Base-by-base conservation (phyloP, 2,329 filamentous ascomycete species). In the Gliomastix tumulicola region DNA sequence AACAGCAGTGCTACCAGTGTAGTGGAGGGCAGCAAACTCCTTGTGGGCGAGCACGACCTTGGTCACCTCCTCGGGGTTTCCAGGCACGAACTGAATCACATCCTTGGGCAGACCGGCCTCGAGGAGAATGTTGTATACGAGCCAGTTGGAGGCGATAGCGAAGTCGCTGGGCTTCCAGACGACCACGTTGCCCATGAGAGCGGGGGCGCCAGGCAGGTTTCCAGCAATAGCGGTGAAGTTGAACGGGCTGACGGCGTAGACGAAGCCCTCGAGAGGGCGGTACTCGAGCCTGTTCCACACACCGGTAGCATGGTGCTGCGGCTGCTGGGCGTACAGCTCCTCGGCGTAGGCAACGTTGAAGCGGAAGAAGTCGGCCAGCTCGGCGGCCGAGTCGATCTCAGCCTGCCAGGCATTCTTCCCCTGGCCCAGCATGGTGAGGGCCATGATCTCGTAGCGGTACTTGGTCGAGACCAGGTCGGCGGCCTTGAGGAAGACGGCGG, bases 351-450 rank as follows among this genome's bases (percentile, higher is more conserved):
- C 80, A 36, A 96, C 90, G 55, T 92, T 92, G 70, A 96, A 95
- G 55, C 88, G 79, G 57, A 97, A 69, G 65, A 97, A 97, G 59
- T 98, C 90, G 49, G 79, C 83, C 49, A 94, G 66, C 71, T 98
- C 92, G 8, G 90, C 90, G 15, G 90, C 90, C 27, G 89, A 76
- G 61, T 97, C 90, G 45, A 97, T 97, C 72, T 98, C 90, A n/a
- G 92, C 90, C 65, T 98, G 90, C 88, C 88, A 97, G 33, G 87
- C 88, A 60, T 96, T 97, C 77, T 97, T 97, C 53, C 92, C 90
- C 65, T 98, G 90, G 42, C 90, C 92, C 21, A 95, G 71, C 79
- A 97, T 95, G 12, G 92, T 96, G 31, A 88, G 79, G 7, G 92
- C 90, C 85, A 97, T 94, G 50, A 98, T 78, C 39, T 96, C 88